Evolutionary conservation across 345 rosid species (phyloP), one percentile per base, ranked within the genome.

Genomic region (Moricandia moricandioides): DNA sequence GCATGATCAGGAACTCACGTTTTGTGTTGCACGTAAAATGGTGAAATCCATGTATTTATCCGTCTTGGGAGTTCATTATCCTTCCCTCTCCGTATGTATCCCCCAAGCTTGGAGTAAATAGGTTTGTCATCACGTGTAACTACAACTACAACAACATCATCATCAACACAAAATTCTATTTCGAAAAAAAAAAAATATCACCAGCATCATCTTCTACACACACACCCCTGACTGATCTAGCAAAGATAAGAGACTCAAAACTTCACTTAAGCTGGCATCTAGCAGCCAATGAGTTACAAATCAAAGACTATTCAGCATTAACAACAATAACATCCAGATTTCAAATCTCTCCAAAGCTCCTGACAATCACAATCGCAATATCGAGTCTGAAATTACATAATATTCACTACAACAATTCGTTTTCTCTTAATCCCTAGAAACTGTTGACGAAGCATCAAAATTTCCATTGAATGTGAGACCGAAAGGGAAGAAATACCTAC

Each of bases 1-100:
- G 5, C 31, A 35, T 1, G 40, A 51, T 21, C 51, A 47, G 51
- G 68, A 62, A 79, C 96, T 87, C 77, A 90, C 96, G 11, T 29
- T 35, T 79, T 77, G 71, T 21, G 82, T 40, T 70, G 86, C 72
- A 82, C 58, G 60, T 62, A 74, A 78, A 34, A 74, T 8, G 78
- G 68, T 1, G 76, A 82, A 59, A 60, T 40, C 83, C 80, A 70
- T 27, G 65, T 27, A 54, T 74, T 75, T 29, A 16, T 69, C 65
- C 68, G 73, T 76, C 78, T 72, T 31, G 72, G 31, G 37, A 71
- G 69, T 54, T 77, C 86, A 68, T 37, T 6, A 16, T 74, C 69
- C 45, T 37, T 60, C 13, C 68, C 49, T 58, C 67, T 35, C 7
- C 16, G 47, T 45, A 62, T 33, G 71, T 27, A 79, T 12, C 74